A percentile compares a stretch with the other conserved stretches of the same genome.
phyloP scores from a whole-genome alignment of 176 grass and related monocot genomes.

The Dactylis glomerata region DNA sequence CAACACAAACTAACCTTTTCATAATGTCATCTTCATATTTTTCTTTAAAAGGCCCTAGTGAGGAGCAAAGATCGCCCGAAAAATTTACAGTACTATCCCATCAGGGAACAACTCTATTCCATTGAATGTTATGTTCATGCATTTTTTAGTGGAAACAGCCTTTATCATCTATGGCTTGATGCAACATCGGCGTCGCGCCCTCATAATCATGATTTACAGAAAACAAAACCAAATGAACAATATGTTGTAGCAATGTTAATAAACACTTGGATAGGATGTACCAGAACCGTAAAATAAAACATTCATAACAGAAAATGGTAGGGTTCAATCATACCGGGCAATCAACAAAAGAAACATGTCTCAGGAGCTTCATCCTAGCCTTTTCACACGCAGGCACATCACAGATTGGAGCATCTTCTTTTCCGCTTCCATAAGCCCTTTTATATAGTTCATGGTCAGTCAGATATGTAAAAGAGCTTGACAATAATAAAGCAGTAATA shows the following conservation, averaged over 20 bases:
- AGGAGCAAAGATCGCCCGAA: too few relatives aligned
- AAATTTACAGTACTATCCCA: too few relatives aligned
- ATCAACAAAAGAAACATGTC: conserved; percentile 95
- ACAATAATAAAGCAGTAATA: neutral
- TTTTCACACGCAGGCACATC: conserved; percentile 90
- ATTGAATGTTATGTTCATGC: neutral
- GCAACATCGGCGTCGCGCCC: neutral
- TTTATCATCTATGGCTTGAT: conserved; percentile 13
- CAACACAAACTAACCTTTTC: too few relatives aligned
- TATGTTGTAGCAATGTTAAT: neutral
- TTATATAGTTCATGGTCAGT: conserved; percentile 17
- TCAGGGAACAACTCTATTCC: too few relatives aligned
- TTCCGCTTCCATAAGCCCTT: conserved; percentile 85
- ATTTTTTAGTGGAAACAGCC: neutral
- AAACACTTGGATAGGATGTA: neutral
- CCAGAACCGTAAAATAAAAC: neutral
- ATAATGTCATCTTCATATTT: too few relatives aligned
- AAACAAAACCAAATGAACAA: neutral
- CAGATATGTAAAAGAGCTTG: neutral
- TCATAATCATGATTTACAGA: neutral
- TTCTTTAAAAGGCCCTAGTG: too few relatives aligned
- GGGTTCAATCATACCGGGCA: conserved; percentile 60
- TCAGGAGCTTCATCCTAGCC: conserved; percentile 82
- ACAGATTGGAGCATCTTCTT: conserved; percentile 79
- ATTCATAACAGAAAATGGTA: neutral